Evolutionary conservation across 306 rosid genomes (phyloP), one percentile per base, ranked within the genome.

Genomic region (Cicer cuneatum): DNA sequence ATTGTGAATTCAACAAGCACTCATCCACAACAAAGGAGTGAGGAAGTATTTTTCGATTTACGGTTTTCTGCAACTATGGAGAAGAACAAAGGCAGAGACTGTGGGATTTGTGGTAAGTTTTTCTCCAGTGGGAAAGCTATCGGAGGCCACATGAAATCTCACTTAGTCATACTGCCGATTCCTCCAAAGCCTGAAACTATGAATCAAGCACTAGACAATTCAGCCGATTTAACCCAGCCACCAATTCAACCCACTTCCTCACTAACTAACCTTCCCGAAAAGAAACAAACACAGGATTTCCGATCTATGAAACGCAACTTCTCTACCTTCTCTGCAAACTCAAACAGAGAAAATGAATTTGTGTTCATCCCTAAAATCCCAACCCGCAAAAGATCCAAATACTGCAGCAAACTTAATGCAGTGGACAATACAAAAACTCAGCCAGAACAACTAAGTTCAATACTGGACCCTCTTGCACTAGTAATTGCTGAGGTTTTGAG

Each of bases 141-240:
- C 69, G 92, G 98, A 2, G 93, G 98, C 6, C 98, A 92, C 83
- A 84, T 90, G 93, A 87, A 87, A 78, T 77, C 97, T 61, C 96
- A 92, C 69, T 60, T 84, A 1, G 79, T 68, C 52, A 85, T 45
- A 52, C 73, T 76, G 40, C 80, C 87, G 1, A 6, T 92, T 48
- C 89, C 87, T 47, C 79, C 83, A 2, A 82, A 83, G 38, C 66
- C 64, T 7, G 39, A 72, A 15, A 24, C 53, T 11, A 6, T 45
- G 0, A 61, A 69, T 47, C 78, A 64, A 7, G 52, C n/a, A 2
- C 76, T 13, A 6, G 46, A 72, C 2, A 57, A 72, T 35, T 72
- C 74, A 0, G 15, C 21, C 1, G 7, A 71, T 47, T 46, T 46
- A 46, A 41, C 48, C 43, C 66, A 18, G 11, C 3, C 0, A 54